phyloP scores from a whole-genome alignment of 176 grass and related monocot species.

The Rhipidocladum racemiflorum region DNA sequence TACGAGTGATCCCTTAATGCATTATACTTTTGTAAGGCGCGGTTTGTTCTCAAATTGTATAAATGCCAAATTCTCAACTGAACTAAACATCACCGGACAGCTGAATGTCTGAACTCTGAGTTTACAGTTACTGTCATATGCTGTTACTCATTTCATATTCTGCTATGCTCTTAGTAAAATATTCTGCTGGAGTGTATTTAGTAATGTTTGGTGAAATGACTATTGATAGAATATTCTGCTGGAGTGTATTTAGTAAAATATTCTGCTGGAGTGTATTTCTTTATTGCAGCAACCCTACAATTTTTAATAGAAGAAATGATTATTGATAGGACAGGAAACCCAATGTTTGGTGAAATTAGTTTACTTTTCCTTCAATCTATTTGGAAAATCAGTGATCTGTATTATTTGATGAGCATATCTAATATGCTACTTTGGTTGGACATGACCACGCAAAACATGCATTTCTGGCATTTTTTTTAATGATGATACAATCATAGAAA shows the following conservation, averaged over 20 bases:
- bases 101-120: background rate
- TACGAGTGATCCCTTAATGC: background rate
- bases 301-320: background rate
- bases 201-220: no score
- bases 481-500: background rate
- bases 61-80: background rate
- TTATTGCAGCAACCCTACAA: background rate
- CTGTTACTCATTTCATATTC: no score
- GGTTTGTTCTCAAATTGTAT: background rate
- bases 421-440: conserved; percentile 4
- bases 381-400: background rate
- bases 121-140: no score
- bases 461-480: background rate
- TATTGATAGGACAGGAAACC: background rate
- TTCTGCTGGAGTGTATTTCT: no score
- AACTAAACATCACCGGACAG: background rate
- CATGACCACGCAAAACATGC: background rate
- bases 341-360: conserved; percentile 2
- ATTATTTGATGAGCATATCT: conserved; percentile 23
- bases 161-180: no score
- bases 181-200: no score
- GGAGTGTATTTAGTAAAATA: no score
- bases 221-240: no score
- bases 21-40: background rate
- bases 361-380: background rate